Percentiles rank a stretch among this genome's conserved stretches.
Conservation (phyloP, 2,329 filamentous ascomycete genomes). For the Aspergillus pseudoterreus region DNA sequence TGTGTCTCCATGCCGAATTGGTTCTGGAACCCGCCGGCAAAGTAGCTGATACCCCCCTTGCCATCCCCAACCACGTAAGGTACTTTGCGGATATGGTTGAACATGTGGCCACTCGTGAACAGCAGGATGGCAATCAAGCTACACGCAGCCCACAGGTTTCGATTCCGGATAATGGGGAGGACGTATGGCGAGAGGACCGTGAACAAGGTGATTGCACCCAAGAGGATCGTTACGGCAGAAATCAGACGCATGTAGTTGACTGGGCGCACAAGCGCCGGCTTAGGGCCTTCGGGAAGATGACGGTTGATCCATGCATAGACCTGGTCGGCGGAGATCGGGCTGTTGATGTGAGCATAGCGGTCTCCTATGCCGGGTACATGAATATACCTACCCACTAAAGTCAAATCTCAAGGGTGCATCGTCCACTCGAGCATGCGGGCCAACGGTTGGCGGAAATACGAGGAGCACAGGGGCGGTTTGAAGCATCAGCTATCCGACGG, state of each 20-base stretch:
- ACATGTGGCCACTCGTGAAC: conserved; percentile 98
- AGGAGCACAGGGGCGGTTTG: conserved; percentile 91
- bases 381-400: conserved; percentile 68
- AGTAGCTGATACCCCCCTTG: conserved; percentile 81
- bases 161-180: conserved; percentile 77
- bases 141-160: conserved; percentile 88
- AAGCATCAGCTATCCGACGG: conserved; percentile 66
- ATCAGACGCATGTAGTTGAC: conserved; percentile 81
- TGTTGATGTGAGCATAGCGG: conserved; percentile 31
- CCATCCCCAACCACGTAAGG: conserved; percentile 87
- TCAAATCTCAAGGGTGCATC: conserved; percentile 74
- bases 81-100: conserved; percentile 95
- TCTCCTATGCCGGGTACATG: background rate
- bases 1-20: conserved; percentile 95
- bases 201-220: conserved; percentile 66
- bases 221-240: conserved; percentile 61
- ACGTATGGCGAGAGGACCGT: conserved; percentile 74
- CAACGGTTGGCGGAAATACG: conserved; percentile 79
- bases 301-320: conserved; percentile 75
- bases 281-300: conserved; percentile 72
- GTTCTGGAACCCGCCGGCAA: conserved; percentile 86
- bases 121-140: conserved; percentile 85
- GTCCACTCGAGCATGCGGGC: conserved; percentile 70
- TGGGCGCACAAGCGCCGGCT: conserved; percentile 75
- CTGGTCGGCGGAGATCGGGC: conserved; percentile 70